phyloP scores from a whole-genome alignment of 345 rosid species.

The Capsella bursapastoris region DNA sequence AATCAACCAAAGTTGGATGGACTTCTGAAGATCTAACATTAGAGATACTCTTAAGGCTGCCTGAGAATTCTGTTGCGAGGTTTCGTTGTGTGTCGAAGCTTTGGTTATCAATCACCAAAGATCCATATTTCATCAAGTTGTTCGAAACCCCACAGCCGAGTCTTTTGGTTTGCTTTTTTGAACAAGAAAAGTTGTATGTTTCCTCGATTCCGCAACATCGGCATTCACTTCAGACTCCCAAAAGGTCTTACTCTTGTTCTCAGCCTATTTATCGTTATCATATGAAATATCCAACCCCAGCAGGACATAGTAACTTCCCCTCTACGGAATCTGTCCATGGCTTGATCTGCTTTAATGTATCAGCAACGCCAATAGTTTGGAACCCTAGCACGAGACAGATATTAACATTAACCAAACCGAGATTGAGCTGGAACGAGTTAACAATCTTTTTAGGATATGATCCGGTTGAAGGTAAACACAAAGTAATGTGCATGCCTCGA shows the following conservation, averaged over 20 bases:
- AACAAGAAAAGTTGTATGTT: not conserved
- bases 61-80: not conserved
- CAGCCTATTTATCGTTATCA: not conserved
- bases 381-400: not conserved
- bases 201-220: not conserved
- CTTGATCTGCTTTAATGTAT: not conserved
- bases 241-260: not conserved
- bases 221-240: not conserved
- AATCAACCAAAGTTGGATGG: no score
- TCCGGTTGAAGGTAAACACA: not conserved
- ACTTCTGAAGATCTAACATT: not conserved
- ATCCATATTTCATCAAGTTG: not conserved
- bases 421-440: not conserved
- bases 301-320: no score
- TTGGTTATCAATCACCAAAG: conserved; percentile 4
- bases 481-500: not conserved
- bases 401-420: not conserved
- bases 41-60: conserved; percentile 5
- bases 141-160: not conserved
- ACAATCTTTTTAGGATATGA: not conserved
- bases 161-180: not conserved
- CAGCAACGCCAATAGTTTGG: not conserved
- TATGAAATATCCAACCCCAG: not conserved
- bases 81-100: not conserved
- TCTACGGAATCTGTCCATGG: not conserved